These are phyloP conservation scores for Aspergillus vadensis DNA, from an alignment of 2,329 filamentous ascomycete species.

Conservation along the genomic window DNA sequence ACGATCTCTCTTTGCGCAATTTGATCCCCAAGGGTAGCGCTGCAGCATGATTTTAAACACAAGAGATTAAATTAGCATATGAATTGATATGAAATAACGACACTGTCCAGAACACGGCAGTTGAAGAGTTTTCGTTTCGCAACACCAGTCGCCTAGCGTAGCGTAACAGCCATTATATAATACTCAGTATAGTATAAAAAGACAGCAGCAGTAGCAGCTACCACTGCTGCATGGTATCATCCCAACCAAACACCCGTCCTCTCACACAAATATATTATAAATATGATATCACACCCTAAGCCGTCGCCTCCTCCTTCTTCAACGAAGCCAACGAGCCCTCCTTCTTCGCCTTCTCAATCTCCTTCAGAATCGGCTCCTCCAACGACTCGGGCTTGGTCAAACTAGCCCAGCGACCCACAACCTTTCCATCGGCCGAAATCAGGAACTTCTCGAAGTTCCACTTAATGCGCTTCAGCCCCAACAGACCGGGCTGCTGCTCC, in stretches of 20 bases:
- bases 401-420: slow-evolving; percentile 84
- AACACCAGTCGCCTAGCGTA: not conserved
- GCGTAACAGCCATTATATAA: not conserved
- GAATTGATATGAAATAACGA: slow-evolving; percentile 8
- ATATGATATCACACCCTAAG: slow-evolving; percentile 11
- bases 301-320: slow-evolving; percentile 26
- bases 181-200: slow-evolving; percentile 9
- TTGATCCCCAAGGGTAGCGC: slow-evolving; percentile 61
- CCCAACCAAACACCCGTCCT: slow-evolving; percentile 4
- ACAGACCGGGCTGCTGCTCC: slow-evolving; percentile 71
- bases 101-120: not conserved
- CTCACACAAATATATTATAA: slow-evolving; percentile 4
- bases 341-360: slow-evolving; percentile 62
- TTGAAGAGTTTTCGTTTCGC: not conserved
- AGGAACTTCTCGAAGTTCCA: slow-evolving; percentile 99
- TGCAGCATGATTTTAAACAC: slow-evolving; percentile 13
- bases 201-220: slow-evolving; percentile 7
- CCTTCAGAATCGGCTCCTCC: slow-evolving; percentile 73
- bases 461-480: slow-evolving; percentile 90
- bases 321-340: slow-evolving; percentile 31
- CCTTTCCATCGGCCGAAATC: slow-evolving; percentile 79
- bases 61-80: not conserved
- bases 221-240: slow-evolving; percentile 9
- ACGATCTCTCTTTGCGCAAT: slow-evolving; percentile 86
- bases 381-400: slow-evolving; percentile 82